Percentiles rank a stretch among this genome's conserved stretches.
Evolutionary conservation across 2,329 filamentous ascomycete genomes (phyloP).

Genomic region (Penicillium sp.): DNA sequence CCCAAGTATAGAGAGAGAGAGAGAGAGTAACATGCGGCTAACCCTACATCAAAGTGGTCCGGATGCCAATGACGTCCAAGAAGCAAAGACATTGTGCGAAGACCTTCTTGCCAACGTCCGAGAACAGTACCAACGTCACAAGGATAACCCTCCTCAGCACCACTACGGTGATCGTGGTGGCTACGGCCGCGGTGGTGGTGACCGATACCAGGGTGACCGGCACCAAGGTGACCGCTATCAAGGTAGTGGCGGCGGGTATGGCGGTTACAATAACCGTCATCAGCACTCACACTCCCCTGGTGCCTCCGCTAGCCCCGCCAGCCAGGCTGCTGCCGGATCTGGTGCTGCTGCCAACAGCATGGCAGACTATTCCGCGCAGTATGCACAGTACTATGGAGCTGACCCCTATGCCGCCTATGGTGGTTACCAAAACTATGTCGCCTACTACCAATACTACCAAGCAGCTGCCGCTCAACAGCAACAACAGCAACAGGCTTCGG

Average conservation of each 20-base stretch:
- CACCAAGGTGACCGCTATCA: slow-evolving; percentile 31
- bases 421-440: slow-evolving; percentile 75
- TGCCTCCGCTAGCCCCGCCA: slow-evolving; percentile 50
- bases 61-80: slow-evolving; percentile 81
- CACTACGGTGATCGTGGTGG: slow-evolving; percentile 52
- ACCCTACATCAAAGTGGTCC: slow-evolving; percentile 67
- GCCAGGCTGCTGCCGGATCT: slow-evolving; percentile 44
- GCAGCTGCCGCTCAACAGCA: slow-evolving; percentile 58
- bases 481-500: slow-evolving; percentile 41
- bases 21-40: slow-evolving; percentile 4
- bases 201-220: slow-evolving; percentile 39
- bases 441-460: slow-evolving; percentile 71
- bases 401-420: slow-evolving; percentile 92
- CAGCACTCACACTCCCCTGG: slow-evolving; percentile 38
- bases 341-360: slow-evolving; percentile 37
- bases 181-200: slow-evolving; percentile 18
- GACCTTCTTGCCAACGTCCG: slow-evolving; percentile 86
- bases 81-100: slow-evolving; percentile 85
- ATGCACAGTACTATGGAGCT: slow-evolving; percentile 77
- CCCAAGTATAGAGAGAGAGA: no score
- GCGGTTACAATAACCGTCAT: slow-evolving; percentile 41
- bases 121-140: slow-evolving; percentile 89
- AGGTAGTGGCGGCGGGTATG: slow-evolving; percentile 37
- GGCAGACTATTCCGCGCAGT: slow-evolving; percentile 77
- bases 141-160: slow-evolving; percentile 74